Evolutionary conservation across 108 stramenopile species (phyloP).

Genomic region (Bacterosira constricta): DNA sequence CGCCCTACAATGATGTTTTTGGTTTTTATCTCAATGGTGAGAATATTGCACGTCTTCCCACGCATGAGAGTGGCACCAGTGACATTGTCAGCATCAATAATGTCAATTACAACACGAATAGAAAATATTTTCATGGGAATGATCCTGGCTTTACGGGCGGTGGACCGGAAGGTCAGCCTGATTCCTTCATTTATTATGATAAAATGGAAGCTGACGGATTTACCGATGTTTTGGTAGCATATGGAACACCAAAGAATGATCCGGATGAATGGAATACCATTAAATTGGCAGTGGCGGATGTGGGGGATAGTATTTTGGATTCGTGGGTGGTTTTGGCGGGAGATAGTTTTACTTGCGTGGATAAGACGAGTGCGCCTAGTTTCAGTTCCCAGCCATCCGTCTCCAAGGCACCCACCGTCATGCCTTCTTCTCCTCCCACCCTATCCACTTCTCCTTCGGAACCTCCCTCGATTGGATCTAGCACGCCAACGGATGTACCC

Average conservation of each 20-base stretch:
- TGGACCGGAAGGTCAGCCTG: slow-evolving; percentile 9
- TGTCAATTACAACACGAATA: slow-evolving; percentile 33
- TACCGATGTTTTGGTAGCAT: slow-evolving; percentile 25
- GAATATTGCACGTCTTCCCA: slow-evolving; percentile 20
- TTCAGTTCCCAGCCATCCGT: background rate
- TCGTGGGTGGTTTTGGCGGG: slow-evolving; percentile 28
- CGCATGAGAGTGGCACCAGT: background rate
- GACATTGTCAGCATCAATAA: slow-evolving; percentile 31
- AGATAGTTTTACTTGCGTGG: slow-evolving; percentile 33
- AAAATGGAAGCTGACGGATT: slow-evolving; percentile 34
- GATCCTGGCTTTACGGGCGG: slow-evolving; percentile 43
- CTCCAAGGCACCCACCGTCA: too few relatives aligned
- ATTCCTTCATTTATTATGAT: slow-evolving; percentile 1
- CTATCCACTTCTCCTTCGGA: too few relatives aligned
- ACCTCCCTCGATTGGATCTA: too few relatives aligned
- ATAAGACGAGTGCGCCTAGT: slow-evolving; percentile 18
- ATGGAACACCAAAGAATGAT: slow-evolving; percentile 1
- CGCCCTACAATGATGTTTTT: slow-evolving; percentile 32
- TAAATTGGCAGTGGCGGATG: slow-evolving; percentile 33
- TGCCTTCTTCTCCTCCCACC: too few relatives aligned
- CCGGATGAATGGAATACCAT: slow-evolving; percentile 14
- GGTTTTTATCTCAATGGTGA: slow-evolving; percentile 28
- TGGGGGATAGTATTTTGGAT: slow-evolving; percentile 24
- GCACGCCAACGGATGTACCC: too few relatives aligned
- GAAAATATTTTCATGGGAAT: slow-evolving; percentile 30